Percentiles rank a stretch among this genome's conserved stretches.
Evolutionary conservation across 805 yeast species (phyloP).

Genomic region (Naumovozyma castellii): DNA sequence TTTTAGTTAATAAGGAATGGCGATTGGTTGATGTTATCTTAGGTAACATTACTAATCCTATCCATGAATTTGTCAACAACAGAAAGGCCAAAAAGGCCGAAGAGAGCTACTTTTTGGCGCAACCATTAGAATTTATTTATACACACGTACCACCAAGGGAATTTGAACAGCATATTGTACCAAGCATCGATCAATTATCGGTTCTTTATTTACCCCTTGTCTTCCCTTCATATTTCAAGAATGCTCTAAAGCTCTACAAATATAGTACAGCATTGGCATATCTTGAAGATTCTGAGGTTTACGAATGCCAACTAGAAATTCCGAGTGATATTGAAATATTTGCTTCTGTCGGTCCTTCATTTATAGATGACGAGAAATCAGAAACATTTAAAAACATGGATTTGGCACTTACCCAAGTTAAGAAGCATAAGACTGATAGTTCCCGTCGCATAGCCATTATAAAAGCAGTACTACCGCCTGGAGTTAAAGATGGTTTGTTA

Average conservation of each 20-base stretch:
- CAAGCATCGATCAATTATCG: slow-evolving; percentile 69
- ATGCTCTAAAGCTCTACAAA: slow-evolving; percentile 49
- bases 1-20: slow-evolving; percentile 67
- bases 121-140: slow-evolving; percentile 66
- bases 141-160: slow-evolving; percentile 80
- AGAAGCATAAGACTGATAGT: slow-evolving; percentile 44
- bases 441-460: slow-evolving; percentile 59
- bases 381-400: slow-evolving; percentile 26
- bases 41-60: slow-evolving; percentile 50
- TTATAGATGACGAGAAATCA: slow-evolving; percentile 28
- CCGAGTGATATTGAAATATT: slow-evolving; percentile 64
- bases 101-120: slow-evolving; percentile 63
- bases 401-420: slow-evolving; percentile 66
- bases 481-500: slow-evolving; percentile 58
- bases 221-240: slow-evolving; percentile 69
- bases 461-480: slow-evolving; percentile 71
- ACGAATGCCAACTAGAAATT: slow-evolving; percentile 65
- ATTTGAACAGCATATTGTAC: slow-evolving; percentile 76
- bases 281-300: slow-evolving; percentile 63
- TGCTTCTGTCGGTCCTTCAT: slow-evolving; percentile 44
- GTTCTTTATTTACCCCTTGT: slow-evolving; percentile 77
- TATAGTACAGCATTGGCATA: slow-evolving; percentile 72
- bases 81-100: slow-evolving; percentile 26
- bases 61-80: slow-evolving; percentile 34
- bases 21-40: slow-evolving; percentile 65